Base-by-base conservation (phyloP, 805 yeast genomes). In the Scheffersomyces stipitis region DNA sequence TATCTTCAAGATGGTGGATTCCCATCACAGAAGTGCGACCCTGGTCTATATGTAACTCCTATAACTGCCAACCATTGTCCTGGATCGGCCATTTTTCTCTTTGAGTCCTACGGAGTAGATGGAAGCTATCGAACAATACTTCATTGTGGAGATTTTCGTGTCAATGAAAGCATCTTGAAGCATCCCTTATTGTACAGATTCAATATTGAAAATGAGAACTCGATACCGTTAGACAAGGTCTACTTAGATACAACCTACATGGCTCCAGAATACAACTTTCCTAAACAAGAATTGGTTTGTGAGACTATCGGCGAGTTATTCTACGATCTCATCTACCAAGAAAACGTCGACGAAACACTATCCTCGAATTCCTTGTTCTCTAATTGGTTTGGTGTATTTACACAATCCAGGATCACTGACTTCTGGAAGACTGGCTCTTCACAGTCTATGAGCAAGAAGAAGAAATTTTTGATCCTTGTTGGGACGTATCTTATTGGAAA, bases 51-150 rank as follows among this genome's bases (percentile, higher is more conserved):
- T 24, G 89, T 88, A 0, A 75, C 80, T 0, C 66, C 81, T 9
- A 60, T 83, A 4, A 89, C 86, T 48, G 99, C 98, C 0, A 91
- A 93, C 49, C 99, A 93, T 61, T 93, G 99, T 60, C 99, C 99
- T 1, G 99, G 99, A 2, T 87, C 97, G 3, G 87, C 79, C 0
- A 75, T 93, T 0, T 85, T 90, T 41, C 60, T 89, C 9, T 84
- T 87, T 49, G 83, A 81, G 49, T 60, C 73, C 3, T 56, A 55
- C 14, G 46, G 64, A 0, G 31, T 37, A n/a, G 46, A 43, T 4
- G 56, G 58, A 0, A 36, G 44, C 1, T 38, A 41, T 3, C 54
- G 58, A 13, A 61, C 60, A 28, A 68, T 73, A 3, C 61, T 93
- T 22, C 99, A 93, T 58, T 89, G 97, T 35, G 99, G 99, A 2